These are phyloP conservation scores for Paraurostyla sp. DNA, from an alignment of 73 alveolate genomes.

Conservation along the genomic window DNA sequence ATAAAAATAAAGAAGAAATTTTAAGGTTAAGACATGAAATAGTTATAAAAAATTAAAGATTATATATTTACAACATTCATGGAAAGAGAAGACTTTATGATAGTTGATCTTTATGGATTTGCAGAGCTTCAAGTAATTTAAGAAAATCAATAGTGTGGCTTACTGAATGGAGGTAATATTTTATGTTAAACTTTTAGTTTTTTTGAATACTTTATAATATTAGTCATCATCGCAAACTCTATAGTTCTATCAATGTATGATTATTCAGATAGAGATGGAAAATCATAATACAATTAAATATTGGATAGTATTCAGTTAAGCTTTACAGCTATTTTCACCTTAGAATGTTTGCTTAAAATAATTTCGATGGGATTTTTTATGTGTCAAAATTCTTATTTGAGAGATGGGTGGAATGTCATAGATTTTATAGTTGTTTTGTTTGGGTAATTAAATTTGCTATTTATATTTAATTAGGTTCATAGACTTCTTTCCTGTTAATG, in stretches of 20 bases:
- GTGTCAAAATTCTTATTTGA: slow-evolving; percentile 60
- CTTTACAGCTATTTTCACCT: slow-evolving; percentile 71
- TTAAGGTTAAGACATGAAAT: no score
- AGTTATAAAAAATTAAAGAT: no score
- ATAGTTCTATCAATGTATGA: slow-evolving; percentile 49
- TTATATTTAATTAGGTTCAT: no score
- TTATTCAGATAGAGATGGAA: neutral
- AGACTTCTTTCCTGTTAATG: slow-evolving; percentile 28
- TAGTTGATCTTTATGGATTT: no score
- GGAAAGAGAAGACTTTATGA: no score
- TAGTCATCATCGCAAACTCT: slow-evolving; percentile 39
- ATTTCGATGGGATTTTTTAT: slow-evolving; percentile 71
- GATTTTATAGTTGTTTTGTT: slow-evolving; percentile 60
- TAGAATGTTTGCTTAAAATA: slow-evolving; percentile 74
- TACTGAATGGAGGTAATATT: neutral
- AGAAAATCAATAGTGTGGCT: neutral
- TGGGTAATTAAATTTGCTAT: slow-evolving; percentile 38
- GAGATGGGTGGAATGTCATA: slow-evolving; percentile 86
- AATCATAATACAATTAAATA: slow-evolving; percentile 23
- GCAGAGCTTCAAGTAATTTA: no score
- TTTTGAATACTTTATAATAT: neutral
- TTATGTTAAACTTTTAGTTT: neutral
- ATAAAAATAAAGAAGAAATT: no score
- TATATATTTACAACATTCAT: no score
- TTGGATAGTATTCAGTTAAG: slow-evolving; percentile 44